phyloP scores from a whole-genome alignment of 768 basidiomycete species.

The Hysterangium stoloniferum region DNA sequence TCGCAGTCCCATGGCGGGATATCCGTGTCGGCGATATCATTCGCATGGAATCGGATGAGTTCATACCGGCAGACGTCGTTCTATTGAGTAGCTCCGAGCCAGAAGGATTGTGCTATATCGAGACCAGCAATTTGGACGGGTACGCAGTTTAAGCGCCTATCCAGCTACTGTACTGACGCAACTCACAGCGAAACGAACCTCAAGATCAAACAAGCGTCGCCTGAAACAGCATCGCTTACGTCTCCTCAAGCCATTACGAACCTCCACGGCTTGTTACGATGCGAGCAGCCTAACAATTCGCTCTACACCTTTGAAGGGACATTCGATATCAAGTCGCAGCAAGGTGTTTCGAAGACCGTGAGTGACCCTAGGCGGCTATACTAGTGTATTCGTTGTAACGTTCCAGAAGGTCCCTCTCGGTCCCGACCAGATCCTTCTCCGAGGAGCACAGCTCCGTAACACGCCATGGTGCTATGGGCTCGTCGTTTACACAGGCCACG shows the following conservation, averaged over 20 bases:
- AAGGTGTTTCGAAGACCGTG: slow-evolving; percentile 28
- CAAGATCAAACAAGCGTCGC: slow-evolving; percentile 95
- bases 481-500: slow-evolving; percentile 92
- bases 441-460: slow-evolving; percentile 93
- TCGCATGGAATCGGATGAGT: slow-evolving; percentile 84
- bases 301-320: slow-evolving; percentile 89
- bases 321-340: slow-evolving; percentile 13
- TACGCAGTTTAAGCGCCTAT: slow-evolving; percentile 27
- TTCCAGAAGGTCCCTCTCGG: slow-evolving; percentile 81
- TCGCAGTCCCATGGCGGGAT: slow-evolving; percentile 77
- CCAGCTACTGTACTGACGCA: background rate
- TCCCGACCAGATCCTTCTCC: slow-evolving; percentile 88
- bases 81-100: slow-evolving; percentile 88
- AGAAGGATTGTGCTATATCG: slow-evolving; percentile 95
- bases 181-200: slow-evolving; percentile 83
- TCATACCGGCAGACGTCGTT: slow-evolving; percentile 92
- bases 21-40: slow-evolving; percentile 89
- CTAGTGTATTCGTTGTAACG: slow-evolving; percentile 44
- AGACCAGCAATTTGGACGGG: slow-evolving; percentile 98
- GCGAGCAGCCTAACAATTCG: slow-evolving; percentile 96
- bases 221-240: slow-evolving; percentile 70
- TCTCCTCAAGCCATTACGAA: slow-evolving; percentile 66
- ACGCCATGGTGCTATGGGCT: slow-evolving; percentile 96
- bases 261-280: slow-evolving; percentile 78
- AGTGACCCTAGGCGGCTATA: slow-evolving; percentile 45